Percentiles rank a stretch among this genome's conserved stretches.
Conservation (phyloP, 2,329 filamentous ascomycete species). For the Sarocladium strictum region DNA sequence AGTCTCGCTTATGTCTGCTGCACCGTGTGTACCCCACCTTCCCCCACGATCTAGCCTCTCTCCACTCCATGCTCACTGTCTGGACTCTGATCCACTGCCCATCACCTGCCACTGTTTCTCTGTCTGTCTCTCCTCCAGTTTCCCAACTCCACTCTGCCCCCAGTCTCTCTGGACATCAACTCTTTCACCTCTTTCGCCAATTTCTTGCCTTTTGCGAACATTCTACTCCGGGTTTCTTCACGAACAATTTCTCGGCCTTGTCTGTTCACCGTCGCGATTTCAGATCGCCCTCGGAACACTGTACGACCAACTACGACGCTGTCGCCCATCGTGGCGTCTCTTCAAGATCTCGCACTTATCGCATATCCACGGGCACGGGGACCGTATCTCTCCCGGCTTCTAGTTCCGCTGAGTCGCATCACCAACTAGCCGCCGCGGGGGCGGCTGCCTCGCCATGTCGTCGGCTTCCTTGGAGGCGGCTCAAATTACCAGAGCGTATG, state of each 20-base stretch:
- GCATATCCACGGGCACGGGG: constrained; percentile 1
- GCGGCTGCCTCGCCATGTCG: constrained; percentile 3
- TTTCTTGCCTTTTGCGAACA: neutral
- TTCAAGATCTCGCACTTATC: neutral
- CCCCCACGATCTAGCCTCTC: constrained; percentile 5
- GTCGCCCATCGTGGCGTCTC: neutral
- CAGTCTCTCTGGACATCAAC: neutral
- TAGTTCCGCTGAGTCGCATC: neutral
- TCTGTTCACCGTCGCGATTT: neutral
- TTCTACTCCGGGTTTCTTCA: neutral
- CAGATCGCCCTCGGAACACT: too few relatives aligned
- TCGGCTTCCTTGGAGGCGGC: constrained; percentile 4
- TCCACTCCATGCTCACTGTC: neutral
- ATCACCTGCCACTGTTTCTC: neutral
- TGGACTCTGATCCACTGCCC: neutral
- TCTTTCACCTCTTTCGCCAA: neutral
- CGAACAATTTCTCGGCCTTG: neutral
- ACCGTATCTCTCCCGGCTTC: constrained; percentile 1
- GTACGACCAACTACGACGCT: neutral
- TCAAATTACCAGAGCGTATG: constrained; percentile 4
- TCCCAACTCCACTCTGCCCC: neutral
- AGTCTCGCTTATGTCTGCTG: neutral
- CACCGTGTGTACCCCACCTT: neutral
- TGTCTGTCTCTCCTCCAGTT: neutral
- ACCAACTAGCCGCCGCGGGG: neutral